These are phyloP conservation scores for Aspergillus pseudonomiae DNA, from an alignment of 2,329 filamentous ascomycete genomes.

Conservation along the genomic window DNA sequence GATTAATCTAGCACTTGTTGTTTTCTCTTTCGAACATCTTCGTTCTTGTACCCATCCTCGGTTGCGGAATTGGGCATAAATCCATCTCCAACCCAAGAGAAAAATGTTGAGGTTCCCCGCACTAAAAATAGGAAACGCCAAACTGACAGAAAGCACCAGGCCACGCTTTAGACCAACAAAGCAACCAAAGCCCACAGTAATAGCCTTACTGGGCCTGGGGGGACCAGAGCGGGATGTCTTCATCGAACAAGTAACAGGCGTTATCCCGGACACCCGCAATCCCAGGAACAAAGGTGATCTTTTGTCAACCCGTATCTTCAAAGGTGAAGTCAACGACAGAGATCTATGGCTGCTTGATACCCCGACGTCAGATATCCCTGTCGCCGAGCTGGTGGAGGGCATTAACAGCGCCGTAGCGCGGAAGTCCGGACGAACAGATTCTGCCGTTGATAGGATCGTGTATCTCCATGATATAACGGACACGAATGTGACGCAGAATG, in stretches of 20 bases:
- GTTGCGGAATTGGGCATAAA: neutral
- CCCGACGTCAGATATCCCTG: neutral
- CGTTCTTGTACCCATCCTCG: neutral
- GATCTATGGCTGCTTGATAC: neutral
- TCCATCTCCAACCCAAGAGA: neutral
- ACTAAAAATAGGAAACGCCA: neutral
- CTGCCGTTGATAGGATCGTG: neutral
- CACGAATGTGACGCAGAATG: neutral
- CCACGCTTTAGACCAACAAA: neutral
- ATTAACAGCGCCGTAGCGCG: neutral
- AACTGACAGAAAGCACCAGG: neutral
- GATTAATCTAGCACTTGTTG: neutral
- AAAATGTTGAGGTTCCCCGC: neutral
- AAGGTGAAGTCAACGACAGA: neutral
- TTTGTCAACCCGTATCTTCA: neutral
- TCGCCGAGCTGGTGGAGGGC: neutral
- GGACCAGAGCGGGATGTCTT: neutral
- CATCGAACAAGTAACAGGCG: neutral
- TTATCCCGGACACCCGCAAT: neutral
- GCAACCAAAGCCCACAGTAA: neutral
- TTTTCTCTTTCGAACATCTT: neutral
- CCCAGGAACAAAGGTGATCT: neutral
- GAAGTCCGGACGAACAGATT: neutral
- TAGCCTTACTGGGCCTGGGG: neutral
- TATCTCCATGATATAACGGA: slow-evolving; percentile 2